Evolutionary conservation across 2,329 filamentous ascomycete genomes (phyloP).

Genomic region (Colletotrichum filicis): DNA sequence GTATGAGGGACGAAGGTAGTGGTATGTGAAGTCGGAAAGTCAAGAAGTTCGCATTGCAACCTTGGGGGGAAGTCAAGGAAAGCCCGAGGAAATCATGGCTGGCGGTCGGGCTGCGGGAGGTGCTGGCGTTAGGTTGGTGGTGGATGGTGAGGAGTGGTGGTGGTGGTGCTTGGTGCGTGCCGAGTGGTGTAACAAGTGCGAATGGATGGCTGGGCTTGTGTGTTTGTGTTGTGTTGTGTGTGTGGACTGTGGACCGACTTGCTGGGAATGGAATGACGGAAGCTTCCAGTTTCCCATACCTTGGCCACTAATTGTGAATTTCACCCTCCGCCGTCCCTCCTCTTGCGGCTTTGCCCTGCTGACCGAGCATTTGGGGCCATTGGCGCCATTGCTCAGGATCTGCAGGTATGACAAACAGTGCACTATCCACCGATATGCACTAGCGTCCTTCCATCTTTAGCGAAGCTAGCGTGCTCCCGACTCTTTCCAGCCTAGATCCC

Average conservation of each 20-base stretch:
- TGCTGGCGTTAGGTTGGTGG: not conserved
- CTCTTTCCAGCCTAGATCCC: not conserved
- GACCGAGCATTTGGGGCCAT: constrained; percentile 22
- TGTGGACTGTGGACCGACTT: not conserved
- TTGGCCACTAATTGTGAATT: not conserved
- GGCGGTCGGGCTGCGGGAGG: not conserved
- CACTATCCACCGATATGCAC: constrained; percentile 7
- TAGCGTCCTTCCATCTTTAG: constrained; percentile 23
- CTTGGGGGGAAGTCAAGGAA: not conserved
- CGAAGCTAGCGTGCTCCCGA: not conserved
- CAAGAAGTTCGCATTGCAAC: not conserved
- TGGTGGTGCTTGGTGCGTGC: constrained; percentile 11
- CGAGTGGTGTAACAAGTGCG: not conserved
- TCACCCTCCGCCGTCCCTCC: not conserved
- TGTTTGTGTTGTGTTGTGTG: not conserved
- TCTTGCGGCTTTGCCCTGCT: constrained; percentile 15
- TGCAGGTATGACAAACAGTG: constrained; percentile 34
- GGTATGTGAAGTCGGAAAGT: constrained; percentile 5
- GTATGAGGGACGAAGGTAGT: constrained; percentile 7
- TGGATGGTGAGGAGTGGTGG: not conserved
- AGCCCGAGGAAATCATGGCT: not conserved
- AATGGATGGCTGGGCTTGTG: constrained; percentile 6
- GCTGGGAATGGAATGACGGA: constrained; percentile 26
- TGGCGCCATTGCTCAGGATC: constrained; percentile 23
- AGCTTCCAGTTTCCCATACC: constrained; percentile 29